Base-by-base conservation (phyloP, 495 filamentous ascomycete genomes). In the Lepidopterella palustris region DNA sequence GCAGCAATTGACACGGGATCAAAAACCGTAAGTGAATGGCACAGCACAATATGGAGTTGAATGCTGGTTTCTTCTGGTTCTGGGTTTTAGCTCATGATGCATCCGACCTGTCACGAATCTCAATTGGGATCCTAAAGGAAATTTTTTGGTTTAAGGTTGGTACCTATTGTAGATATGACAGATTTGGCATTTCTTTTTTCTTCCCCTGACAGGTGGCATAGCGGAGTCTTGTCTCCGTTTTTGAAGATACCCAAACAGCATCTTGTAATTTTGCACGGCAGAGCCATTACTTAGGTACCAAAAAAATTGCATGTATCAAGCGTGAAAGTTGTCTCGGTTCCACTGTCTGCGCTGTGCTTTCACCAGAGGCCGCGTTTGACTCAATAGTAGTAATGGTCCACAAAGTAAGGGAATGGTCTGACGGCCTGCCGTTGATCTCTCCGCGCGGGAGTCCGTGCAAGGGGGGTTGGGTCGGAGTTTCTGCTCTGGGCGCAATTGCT, bases 1-100 rank as follows among this genome's bases (percentile, higher is more conserved):
- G n/a, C n/a, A n/a, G n/a, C n/a, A n/a, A 42, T 42, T 10, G 35
- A 42, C 10, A 18, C 35, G 9, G 35, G 35, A 42, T 18, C 18
- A n/a, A 42, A 11, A 42, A 42, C 35, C 35, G 10, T 11, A 10
- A 42, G 35, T 42, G 35, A 42, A 18, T 10, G 9, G 35, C 9
- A 42, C 18, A 21, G 47, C 15, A 27, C 18, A 54, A 28, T 18
- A 54, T 54, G 35, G 25, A 54, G 27, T 6, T 27, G 51, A 9
- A 18, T 42, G 2, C 3, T 42, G 35, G 35, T 11, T 18, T 3
- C 18, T 42, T 42, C 35, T 42, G 3, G 35, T 42, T 42, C 18
- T 55, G 28, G 27, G 51, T 49, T 48, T 63, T 50, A 47, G 35
- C 29, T 24, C 26, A 63, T 45, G 61, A 63, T 26, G 56, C 61